Evolutionary conservation across 345 rosid genomes (phyloP).

Genomic region (Syzygium oleosum): DNA sequence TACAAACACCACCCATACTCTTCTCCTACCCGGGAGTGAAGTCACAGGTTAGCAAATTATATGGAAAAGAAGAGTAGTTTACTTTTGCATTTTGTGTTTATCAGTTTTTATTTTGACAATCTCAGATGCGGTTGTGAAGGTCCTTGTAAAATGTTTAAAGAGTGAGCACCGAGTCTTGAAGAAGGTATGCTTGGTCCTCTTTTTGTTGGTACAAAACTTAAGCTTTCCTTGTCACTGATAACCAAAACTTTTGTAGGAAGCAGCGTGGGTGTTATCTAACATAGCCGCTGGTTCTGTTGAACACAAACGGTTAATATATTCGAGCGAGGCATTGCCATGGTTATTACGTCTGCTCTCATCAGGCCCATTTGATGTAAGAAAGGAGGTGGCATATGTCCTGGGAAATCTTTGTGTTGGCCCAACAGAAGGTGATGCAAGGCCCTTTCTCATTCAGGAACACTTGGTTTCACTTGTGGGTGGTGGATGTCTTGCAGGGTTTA

Average conservation of each 20-base stretch:
- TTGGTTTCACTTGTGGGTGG: slow-evolving; percentile 62
- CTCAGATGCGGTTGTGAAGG: slow-evolving; percentile 55
- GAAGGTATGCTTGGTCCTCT: slow-evolving; percentile 43
- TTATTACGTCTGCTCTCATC: slow-evolving; percentile 60
- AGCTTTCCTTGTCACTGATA: neutral
- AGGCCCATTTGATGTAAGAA: slow-evolving; percentile 79
- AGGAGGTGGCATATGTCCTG: slow-evolving; percentile 85
- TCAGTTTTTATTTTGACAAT: slow-evolving; percentile 2
- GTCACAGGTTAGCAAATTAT: slow-evolving; percentile 49
- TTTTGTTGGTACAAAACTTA: neutral
- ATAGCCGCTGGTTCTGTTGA: slow-evolving; percentile 88
- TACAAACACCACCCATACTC: slow-evolving; percentile 47
- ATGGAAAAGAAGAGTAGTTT: slow-evolving; percentile 1
- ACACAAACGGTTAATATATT: slow-evolving; percentile 68
- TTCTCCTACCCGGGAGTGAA: slow-evolving; percentile 56
- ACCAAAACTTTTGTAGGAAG: slow-evolving; percentile 45
- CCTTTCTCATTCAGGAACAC: slow-evolving; percentile 59
- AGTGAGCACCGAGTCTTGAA: slow-evolving; percentile 86
- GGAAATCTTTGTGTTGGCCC: slow-evolving; percentile 97
- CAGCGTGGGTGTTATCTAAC: slow-evolving; percentile 94
- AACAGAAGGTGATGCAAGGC: slow-evolving; percentile 47
- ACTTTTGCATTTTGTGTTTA: neutral
- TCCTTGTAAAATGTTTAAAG: slow-evolving; percentile 75
- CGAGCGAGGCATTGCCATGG: slow-evolving; percentile 60
- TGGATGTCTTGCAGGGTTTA: slow-evolving; percentile 83